Percentiles rank a stretch among this genome's conserved stretches.
Evolutionary conservation across 2,329 filamentous ascomycete species (phyloP).

Genomic region (Ophiocordyceps camponoti-floridani): DNA sequence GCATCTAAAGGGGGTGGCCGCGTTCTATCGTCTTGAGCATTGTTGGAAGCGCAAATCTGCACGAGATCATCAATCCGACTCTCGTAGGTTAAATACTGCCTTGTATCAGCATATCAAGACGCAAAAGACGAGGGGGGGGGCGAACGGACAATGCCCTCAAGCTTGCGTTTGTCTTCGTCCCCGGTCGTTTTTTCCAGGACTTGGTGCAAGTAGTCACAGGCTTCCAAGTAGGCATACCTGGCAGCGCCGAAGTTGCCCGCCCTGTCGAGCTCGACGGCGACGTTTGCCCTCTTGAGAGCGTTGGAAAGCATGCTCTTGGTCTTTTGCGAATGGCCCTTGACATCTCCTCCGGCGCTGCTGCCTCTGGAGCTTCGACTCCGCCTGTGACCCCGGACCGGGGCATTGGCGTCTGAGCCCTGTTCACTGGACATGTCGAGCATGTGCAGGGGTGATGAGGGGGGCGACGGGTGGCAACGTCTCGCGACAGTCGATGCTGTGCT

Average conservation of each 20-base stretch:
- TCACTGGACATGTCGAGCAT: conserved; percentile 5
- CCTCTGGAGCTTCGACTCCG: conserved; percentile 14
- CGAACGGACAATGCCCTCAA: conserved; percentile 74
- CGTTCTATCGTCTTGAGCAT: conserved; percentile 46
- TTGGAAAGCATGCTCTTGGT: conserved; percentile 72
- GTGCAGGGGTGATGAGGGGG: not conserved
- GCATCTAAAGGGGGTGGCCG: conserved; percentile 56
- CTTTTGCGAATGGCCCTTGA: conserved; percentile 60
- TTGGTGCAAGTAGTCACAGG: conserved; percentile 71
- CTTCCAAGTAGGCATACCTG: conserved; percentile 77
- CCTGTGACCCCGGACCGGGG: conserved; percentile 11
- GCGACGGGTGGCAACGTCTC: not conserved
- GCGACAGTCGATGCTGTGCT: not conserved
- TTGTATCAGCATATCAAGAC: no score
- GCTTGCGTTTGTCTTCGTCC: conserved; percentile 73
- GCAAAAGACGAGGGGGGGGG: not conserved
- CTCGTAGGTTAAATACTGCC: conserved; percentile 71
- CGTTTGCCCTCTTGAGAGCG: conserved; percentile 87
- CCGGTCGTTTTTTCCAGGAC: conserved; percentile 73
- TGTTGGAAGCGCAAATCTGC: conserved; percentile 41
- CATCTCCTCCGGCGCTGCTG: conserved; percentile 10
- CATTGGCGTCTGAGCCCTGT: conserved; percentile 11
- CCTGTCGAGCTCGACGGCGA: conserved; percentile 88
- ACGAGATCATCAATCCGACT: conserved; percentile 77
- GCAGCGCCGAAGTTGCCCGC: conserved; percentile 87